These are phyloP conservation scores for Apophysomyces elegans DNA, from an alignment of 371 early-diverging fungal species.

Conservation along the genomic window DNA sequence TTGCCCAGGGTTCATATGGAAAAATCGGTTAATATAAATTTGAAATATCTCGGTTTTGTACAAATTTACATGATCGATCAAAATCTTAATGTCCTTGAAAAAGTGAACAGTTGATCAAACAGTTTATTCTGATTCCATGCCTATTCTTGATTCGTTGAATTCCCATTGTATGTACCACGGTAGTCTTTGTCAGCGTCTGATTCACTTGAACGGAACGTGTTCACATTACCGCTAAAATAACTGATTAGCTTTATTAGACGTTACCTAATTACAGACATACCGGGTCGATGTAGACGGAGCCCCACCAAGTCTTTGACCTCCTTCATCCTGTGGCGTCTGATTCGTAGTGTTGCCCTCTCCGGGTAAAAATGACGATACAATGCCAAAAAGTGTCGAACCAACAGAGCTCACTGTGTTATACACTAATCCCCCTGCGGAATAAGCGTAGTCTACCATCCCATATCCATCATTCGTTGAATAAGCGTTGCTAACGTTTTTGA, in stretches of 20 bases:
- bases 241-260: neutral
- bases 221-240: constrained; percentile 23
- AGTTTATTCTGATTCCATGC: neutral
- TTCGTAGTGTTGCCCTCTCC: constrained; percentile 12
- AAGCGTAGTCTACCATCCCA: constrained; percentile 29
- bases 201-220: constrained; percentile 30
- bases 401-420: constrained; percentile 35
- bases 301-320: constrained; percentile 9
- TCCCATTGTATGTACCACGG: constrained; percentile 48
- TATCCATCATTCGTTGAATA: constrained; percentile 18
- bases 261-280: neutral
- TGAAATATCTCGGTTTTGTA: too few relatives aligned
- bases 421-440: constrained; percentile 27
- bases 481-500: constrained; percentile 35
- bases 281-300: neutral
- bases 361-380: constrained; percentile 29
- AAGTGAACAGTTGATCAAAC: too few relatives aligned
- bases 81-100: too few relatives aligned
- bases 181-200: constrained; percentile 25
- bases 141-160: constrained; percentile 55
- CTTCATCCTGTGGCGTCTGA: constrained; percentile 13
- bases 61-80: too few relatives aligned
- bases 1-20: too few relatives aligned
- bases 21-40: too few relatives aligned
- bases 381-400: constrained; percentile 21